Evolutionary conservation across 2,329 filamentous ascomycete genomes (phyloP), one percentile per base, ranked within the genome.

Genomic region (Microthyrium microscopicum): DNA sequence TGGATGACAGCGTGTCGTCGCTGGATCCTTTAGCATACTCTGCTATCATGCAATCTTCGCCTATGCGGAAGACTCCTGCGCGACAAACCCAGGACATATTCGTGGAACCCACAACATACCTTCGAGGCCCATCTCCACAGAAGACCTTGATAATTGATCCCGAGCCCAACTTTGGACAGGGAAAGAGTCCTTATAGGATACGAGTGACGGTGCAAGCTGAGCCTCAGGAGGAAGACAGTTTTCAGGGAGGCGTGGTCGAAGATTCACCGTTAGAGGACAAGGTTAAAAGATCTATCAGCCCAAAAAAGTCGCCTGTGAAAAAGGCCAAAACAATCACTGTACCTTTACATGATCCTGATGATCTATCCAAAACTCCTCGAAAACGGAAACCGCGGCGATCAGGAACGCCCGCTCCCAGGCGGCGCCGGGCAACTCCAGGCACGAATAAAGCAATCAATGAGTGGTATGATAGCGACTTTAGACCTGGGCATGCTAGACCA

Each of bases 171-270:
- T 13, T 44, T 50, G 11, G 43, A 46, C 47, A 46, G 12, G 52
- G 49, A 34, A 50, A 48, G 20, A 62, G 57, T 41, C 61, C 61
- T 15, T 63, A 58, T 58, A 53, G 55, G 37, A 61, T 64, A 46
- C 61, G 58, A 36, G 60, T 65, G 35, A 65, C 61, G 2, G 61
- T 65, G 7, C 49, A 64, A 41, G 58, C 60, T 11, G 58, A 62
- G 40, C 57, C 56, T 24, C 47, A 48, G 13, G 47, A 42, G 35
- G 39, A 39, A 8, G 29, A 28, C 12, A 31, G 8, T 33, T 33
- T 22, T 18, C 9, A 29, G 15, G 27, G 11, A 29, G 27, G 11
- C 9, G 11, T 9, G 9, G 11, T 9, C 27, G 11, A 9, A 9
- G 9, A 9, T 15, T 9, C 16, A 9, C 8, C 27, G 11, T 11